Evolutionary conservation across 345 rosid genomes (phyloP), one percentile per base, ranked within the genome.

Genomic region (Barbarea vulgaris): DNA sequence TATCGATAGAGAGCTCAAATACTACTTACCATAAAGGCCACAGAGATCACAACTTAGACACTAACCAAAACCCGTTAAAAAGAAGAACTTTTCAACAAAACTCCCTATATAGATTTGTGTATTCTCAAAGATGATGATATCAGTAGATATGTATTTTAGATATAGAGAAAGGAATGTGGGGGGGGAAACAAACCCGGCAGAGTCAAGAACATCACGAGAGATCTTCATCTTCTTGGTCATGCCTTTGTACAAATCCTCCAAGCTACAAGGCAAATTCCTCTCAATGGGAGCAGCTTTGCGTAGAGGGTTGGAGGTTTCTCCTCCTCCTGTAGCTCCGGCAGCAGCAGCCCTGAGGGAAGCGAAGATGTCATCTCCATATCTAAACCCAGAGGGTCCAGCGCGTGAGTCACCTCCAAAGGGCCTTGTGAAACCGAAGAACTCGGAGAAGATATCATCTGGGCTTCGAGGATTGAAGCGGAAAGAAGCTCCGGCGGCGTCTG

Each of bases 141-240:
- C 19, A 52, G 6, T 9, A 30, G 27, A 18, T 14, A 42, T 42
- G 48, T 42, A 15, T 15, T 42, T 0, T 0, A 5, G 4, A 28
- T 10, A 34, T 13, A 52, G 41, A 37, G 19, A 22, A 21, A 6
- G 9, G 7, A 47, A 50, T 13, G 24, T n/a, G n/a, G n/a, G n/a
- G n/a, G n/a, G 2, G 47, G 10, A 55, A 68, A 41, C 91, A 77
- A 75, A 90, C 98, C 97, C 95, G 41, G 79, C 81, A 0, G 81
- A 80, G 81, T 93, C 95, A 1, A 84, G 81, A 15, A 87, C 88
- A 64, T 86, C 91, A 57, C 98, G 86, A 14, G 97, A 88, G 76
- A 93, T 93, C 84, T 87, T 90, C 95, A 93, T 85, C 88, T 90
- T 93, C 79, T 87, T 93, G 3, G 90, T 80, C 14, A 82, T 72